phyloP scores from a whole-genome alignment of 139 green algal genomes.

The Coelastrella sp. region DNA sequence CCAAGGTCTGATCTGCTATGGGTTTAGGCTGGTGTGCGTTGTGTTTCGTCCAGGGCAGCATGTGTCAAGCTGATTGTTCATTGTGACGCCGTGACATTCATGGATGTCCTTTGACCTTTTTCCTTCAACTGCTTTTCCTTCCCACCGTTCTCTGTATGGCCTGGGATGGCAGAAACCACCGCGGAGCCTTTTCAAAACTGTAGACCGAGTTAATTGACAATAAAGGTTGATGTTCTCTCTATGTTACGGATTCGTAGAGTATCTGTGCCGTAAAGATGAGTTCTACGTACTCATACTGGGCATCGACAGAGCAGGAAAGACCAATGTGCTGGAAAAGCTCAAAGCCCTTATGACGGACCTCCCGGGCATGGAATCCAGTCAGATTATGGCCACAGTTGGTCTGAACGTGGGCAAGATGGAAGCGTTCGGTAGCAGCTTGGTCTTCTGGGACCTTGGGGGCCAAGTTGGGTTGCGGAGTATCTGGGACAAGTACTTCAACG shows the following conservation, averaged over 20 bases:
- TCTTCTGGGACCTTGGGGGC: slow-evolving; percentile 96
- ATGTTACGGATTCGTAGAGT: slow-evolving; percentile 85
- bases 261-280: slow-evolving; percentile 89
- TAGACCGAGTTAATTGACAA: too few species aligned
- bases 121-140: too few species aligned
- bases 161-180: too few species aligned
- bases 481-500: slow-evolving; percentile 98
- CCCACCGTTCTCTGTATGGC: too few species aligned
- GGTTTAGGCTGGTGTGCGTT: too few species aligned
- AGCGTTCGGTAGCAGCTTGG: slow-evolving; percentile 60
- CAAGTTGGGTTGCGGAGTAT: slow-evolving; percentile 84
- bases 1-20: too few species aligned
- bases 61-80: too few species aligned
- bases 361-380: slow-evolving; percentile 80
- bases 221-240: slow-evolving; percentile 96
- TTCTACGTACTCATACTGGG: slow-evolving; percentile 93
- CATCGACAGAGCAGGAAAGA: slow-evolving; percentile 93
- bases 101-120: too few species aligned
- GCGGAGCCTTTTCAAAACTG: too few species aligned
- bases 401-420: slow-evolving; percentile 93
- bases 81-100: too few species aligned
- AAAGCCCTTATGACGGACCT: slow-evolving; percentile 86
- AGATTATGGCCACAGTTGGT: slow-evolving; percentile 95
- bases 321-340: slow-evolving; percentile 90
- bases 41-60: too few species aligned